Conservation (phyloP, 768 basidiomycete genomes). For the Tephrocybe sp. region DNA sequence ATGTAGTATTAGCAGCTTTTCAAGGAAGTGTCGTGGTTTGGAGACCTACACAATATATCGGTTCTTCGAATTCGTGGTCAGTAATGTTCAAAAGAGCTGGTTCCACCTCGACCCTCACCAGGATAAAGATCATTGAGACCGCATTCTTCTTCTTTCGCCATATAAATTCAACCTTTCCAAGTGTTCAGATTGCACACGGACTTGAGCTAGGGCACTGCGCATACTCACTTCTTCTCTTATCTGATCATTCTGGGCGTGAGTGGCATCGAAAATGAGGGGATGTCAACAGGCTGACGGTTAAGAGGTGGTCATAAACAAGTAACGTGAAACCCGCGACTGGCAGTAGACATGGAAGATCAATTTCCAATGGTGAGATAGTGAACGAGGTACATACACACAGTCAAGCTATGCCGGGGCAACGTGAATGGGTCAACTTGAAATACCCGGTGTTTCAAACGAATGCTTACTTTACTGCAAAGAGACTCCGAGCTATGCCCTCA, state of each 20-base stretch:
- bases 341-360: neutral
- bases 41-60: slow-evolving; percentile 11
- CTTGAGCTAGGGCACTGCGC: too few relatives aligned
- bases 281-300: slow-evolving; percentile 6
- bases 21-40: neutral
- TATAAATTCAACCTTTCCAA: slow-evolving; percentile 12
- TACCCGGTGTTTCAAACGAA: neutral
- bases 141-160: slow-evolving; percentile 13
- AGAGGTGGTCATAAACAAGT: slow-evolving; percentile 12
- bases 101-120: slow-evolving; percentile 4
- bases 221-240: slow-evolving; percentile 11
- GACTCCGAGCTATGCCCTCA: too few relatives aligned
- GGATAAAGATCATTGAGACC: slow-evolving; percentile 8
- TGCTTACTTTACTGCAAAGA: slow-evolving; percentile 5
- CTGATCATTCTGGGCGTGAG: slow-evolving; percentile 6
- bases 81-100: neutral
- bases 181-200: too few relatives aligned
- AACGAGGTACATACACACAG: slow-evolving; percentile 4
- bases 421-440: neutral
- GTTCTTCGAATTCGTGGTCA: slow-evolving; percentile 5
- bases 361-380: neutral
- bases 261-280: neutral
- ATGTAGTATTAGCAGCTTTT: neutral
- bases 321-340: slow-evolving; percentile 13
- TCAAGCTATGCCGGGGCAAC: neutral